These are phyloP conservation scores for Gracilaria vermiculophylla DNA, from an alignment of 23 red algal genomes.

Conservation along the genomic window DNA sequence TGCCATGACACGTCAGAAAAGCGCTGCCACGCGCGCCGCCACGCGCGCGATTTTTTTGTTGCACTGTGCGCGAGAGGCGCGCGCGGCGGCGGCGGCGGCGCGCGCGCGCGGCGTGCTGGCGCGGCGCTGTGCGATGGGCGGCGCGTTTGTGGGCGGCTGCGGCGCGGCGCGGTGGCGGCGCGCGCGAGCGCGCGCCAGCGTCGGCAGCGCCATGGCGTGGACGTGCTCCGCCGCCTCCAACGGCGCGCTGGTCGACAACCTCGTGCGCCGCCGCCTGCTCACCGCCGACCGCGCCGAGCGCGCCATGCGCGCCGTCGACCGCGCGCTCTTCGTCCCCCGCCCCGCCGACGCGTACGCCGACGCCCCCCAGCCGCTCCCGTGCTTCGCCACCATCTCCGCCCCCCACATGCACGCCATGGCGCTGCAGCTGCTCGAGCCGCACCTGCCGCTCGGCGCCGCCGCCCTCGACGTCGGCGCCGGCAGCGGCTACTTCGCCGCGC, in stretches of 20 bases:
- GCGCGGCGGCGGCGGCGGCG: background rate
- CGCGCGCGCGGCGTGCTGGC: background rate
- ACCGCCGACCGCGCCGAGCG: constrained; percentile 34
- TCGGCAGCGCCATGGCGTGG: constrained; percentile 72
- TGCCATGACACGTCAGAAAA: constrained; percentile 27
- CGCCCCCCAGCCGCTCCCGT: constrained; percentile 75
- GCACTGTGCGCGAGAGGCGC: background rate
- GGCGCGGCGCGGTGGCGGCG: no score
- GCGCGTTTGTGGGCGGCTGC: background rate
- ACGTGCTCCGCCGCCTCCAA: constrained; percentile 70
- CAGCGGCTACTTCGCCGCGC: constrained; percentile 75
- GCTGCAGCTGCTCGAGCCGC: constrained; percentile 56
- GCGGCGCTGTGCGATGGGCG: background rate
- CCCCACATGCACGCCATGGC: constrained; percentile 96
- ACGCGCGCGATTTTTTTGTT: background rate
- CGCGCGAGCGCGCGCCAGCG: background rate
- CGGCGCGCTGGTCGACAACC: constrained; percentile 65
- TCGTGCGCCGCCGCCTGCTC: constrained; percentile 52
- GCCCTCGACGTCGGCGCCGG: constrained; percentile 86
- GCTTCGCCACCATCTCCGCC: constrained; percentile 82
- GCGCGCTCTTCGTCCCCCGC: constrained; percentile 50
- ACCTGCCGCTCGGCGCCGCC: constrained; percentile 41
- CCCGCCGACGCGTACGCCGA: constrained; percentile 64
- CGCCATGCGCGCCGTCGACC: constrained; percentile 78
- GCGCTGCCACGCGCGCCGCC: background rate